These are phyloP conservation scores for Crotalaria pallida DNA, from an alignment of 306 rosid genomes.

Conservation along the genomic window DNA sequence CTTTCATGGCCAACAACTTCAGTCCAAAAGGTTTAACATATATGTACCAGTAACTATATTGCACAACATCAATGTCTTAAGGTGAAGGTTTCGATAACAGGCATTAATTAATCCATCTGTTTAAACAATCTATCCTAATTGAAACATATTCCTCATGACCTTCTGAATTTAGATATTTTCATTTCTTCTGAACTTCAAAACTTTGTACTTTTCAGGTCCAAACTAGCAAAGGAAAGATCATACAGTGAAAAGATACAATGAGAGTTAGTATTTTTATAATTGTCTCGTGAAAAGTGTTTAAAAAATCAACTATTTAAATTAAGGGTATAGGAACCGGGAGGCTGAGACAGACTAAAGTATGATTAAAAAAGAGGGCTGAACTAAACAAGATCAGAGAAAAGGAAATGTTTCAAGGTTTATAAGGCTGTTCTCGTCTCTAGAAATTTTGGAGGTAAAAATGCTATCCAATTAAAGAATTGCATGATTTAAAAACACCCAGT, in stretches of 20 bases:
- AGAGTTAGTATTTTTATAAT: background rate
- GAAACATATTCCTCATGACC: background rate
- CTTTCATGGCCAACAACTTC: background rate
- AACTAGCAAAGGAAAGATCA: background rate
- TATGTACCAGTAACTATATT: background rate
- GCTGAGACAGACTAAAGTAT: background rate
- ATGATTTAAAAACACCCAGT: background rate
- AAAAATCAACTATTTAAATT: background rate
- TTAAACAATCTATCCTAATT: slow-evolving; percentile 11
- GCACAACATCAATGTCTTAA: slow-evolving; percentile 1
- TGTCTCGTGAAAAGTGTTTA: background rate
- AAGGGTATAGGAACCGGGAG: background rate
- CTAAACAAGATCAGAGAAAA: background rate
- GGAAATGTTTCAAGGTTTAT: background rate
- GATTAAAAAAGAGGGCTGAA: background rate
- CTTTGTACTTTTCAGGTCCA: background rate
- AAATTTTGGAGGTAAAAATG: background rate
- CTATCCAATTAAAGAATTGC: background rate
- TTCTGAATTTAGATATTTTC: background rate
- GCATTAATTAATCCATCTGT: background rate
- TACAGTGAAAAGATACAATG: background rate
- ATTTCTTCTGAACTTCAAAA: background rate
- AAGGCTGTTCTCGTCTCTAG: background rate
- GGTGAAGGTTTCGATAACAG: background rate
- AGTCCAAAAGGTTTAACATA: background rate